phyloP scores from a whole-genome alignment of 2,329 filamentous ascomycete genomes.

The Colletotrichum abscissum region DNA sequence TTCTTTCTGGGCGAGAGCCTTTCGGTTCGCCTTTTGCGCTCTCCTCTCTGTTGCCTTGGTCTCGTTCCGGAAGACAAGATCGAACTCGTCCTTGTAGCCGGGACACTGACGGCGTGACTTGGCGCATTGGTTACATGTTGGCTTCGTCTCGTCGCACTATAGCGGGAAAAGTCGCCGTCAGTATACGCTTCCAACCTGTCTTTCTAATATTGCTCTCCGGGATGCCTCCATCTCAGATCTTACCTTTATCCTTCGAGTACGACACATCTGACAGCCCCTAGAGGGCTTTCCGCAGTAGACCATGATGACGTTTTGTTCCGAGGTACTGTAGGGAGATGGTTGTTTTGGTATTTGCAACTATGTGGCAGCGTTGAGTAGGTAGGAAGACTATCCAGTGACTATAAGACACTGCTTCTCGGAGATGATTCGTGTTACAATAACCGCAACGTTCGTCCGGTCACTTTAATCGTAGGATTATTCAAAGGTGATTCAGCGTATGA shows the following conservation, averaged over 20 bases:
- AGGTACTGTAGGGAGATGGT: constrained; percentile 44
- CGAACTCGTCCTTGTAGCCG: constrained; percentile 78
- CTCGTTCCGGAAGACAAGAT: constrained; percentile 79
- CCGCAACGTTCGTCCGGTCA: neutral
- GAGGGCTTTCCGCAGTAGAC: constrained; percentile 76
- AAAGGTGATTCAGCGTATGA: constrained; percentile 5
- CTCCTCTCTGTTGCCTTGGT: constrained; percentile 74
- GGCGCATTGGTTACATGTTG: constrained; percentile 72
- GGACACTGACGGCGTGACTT: constrained; percentile 74
- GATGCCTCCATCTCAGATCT: constrained; percentile 35
- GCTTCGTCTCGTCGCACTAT: constrained; percentile 76
- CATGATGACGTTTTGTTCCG: constrained; percentile 53
- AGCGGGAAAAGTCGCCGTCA: constrained; percentile 24
- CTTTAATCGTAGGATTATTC: neutral
- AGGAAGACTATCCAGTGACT: neutral
- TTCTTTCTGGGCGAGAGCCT: constrained; percentile 52
- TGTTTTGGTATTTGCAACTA: neutral
- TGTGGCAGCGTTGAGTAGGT: neutral
- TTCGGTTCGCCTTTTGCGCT: constrained; percentile 67
- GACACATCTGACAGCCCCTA: constrained; percentile 79
- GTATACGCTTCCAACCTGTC: constrained; percentile 14
- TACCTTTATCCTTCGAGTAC: constrained; percentile 80
- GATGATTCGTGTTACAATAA: neutral
- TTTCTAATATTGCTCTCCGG: neutral
- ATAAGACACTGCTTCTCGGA: neutral